Conservation (phyloP, 768 basidiomycete species). For the Kwoniella europaea region DNA sequence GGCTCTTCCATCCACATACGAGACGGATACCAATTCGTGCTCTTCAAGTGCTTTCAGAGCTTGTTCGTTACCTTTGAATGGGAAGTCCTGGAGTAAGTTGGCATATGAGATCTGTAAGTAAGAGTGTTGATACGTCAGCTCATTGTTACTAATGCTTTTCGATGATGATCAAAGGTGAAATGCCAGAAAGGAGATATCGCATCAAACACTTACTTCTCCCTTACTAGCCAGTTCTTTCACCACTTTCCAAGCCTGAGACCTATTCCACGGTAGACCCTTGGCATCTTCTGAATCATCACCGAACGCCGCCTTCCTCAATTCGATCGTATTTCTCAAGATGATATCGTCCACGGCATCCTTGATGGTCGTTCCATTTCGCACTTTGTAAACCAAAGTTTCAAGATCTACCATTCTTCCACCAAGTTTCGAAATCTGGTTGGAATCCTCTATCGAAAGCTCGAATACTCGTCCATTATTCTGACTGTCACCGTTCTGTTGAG, state of each 20-base stretch:
- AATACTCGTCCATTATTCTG: slow-evolving; percentile 15
- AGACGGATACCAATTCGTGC: slow-evolving; percentile 77
- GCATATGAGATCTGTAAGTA: slow-evolving; percentile 75
- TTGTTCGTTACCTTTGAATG: slow-evolving; percentile 88
- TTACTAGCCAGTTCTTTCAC: slow-evolving; percentile 73
- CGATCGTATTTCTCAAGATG: slow-evolving; percentile 74
- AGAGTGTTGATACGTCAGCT: slow-evolving; percentile 12
- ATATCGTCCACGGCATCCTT: slow-evolving; percentile 90
- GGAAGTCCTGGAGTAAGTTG: slow-evolving; percentile 76
- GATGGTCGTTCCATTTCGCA: slow-evolving; percentile 72
- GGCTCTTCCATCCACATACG: slow-evolving; percentile 78
- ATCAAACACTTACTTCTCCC: slow-evolving; percentile 59
- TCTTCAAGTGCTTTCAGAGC: slow-evolving; percentile 84
- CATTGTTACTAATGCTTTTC: too few species aligned
- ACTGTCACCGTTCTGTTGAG: slow-evolving; percentile 1
- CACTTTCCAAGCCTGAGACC: slow-evolving; percentile 85
- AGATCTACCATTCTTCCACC: slow-evolving; percentile 79
- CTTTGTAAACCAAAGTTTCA: slow-evolving; percentile 74
- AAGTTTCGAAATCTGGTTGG: slow-evolving; percentile 69
- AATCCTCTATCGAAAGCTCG: slow-evolving; percentile 67
- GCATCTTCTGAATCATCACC: slow-evolving; percentile 91
- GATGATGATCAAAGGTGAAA: too few species aligned
- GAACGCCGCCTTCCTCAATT: slow-evolving; percentile 87
- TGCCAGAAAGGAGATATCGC: neutral
- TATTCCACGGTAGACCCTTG: slow-evolving; percentile 78